These are phyloP conservation scores for Lipomyces kockii DNA, from an alignment of 805 yeast genomes.

Conservation along the genomic window DNA sequence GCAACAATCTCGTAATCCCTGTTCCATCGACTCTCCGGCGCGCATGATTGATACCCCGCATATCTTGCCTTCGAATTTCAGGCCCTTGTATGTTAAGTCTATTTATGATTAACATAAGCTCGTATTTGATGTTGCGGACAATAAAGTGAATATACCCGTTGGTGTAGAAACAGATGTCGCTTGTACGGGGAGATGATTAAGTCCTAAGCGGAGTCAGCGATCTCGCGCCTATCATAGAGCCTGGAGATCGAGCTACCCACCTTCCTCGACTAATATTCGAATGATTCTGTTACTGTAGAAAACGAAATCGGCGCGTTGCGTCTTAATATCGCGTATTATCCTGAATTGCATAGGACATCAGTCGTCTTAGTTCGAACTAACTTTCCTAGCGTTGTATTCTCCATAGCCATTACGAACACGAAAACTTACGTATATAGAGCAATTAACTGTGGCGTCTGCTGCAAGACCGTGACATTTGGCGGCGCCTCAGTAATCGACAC, in stretches of 20 bases:
- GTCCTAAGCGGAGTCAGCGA: slow-evolving; percentile 47
- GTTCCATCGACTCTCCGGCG: slow-evolving; percentile 99
- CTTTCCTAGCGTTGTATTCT: too few species aligned
- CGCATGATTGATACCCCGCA: slow-evolving; percentile 98
- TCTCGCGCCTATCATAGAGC: neutral
- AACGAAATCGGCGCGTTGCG: slow-evolving; percentile 89
- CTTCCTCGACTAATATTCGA: slow-evolving; percentile 91
- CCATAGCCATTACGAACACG: neutral
- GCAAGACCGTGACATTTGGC: slow-evolving; percentile 67
- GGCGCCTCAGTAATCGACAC: slow-evolving; percentile 11
- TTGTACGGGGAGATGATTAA: slow-evolving; percentile 91
- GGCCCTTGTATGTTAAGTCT: slow-evolving; percentile 74
- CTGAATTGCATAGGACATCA: slow-evolving; percentile 40
- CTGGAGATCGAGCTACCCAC: slow-evolving; percentile 11
- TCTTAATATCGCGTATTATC: slow-evolving; percentile 80
- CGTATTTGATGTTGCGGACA: neutral
- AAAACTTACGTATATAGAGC: slow-evolving; percentile 72
- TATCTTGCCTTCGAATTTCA: slow-evolving; percentile 83
- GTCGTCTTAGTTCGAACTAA: neutral
- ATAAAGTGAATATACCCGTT: slow-evolving; percentile 54
- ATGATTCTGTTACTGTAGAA: slow-evolving; percentile 95
- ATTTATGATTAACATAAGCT: slow-evolving; percentile 44
- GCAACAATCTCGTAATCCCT: slow-evolving; percentile 96
- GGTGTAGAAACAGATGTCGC: slow-evolving; percentile 72
- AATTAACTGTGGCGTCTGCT: slow-evolving; percentile 86